Evolutionary conservation across 2,329 filamentous ascomycete species (phyloP).

Genomic region (Annulohypoxylon truncatum): DNA sequence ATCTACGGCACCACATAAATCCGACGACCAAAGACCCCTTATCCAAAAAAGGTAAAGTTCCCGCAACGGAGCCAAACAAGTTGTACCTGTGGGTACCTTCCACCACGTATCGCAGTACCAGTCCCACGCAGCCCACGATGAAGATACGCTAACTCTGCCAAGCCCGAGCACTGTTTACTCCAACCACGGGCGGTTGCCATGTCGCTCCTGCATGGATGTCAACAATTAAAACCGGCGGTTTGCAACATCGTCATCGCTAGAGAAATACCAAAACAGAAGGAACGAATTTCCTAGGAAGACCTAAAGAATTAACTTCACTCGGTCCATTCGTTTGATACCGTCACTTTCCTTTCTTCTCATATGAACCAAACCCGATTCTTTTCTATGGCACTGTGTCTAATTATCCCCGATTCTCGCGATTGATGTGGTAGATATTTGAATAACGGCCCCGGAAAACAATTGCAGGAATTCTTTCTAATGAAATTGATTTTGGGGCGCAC

Average conservation of each 20-base stretch:
- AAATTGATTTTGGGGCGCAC: constrained; percentile 9
- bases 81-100: not conserved
- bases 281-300: constrained; percentile 6
- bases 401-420: constrained; percentile 23
- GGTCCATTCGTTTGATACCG: constrained; percentile 11
- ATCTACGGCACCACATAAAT: not conserved
- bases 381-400: constrained; percentile 43
- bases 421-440: constrained; percentile 27
- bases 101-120: not conserved
- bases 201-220: constrained; percentile 37
- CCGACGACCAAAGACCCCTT: not conserved
- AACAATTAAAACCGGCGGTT: constrained; percentile 40
- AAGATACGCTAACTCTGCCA: constrained; percentile 17
- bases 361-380: constrained; percentile 33
- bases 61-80: not conserved
- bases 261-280: constrained; percentile 18
- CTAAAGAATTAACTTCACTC: constrained; percentile 16
- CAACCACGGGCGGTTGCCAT: constrained; percentile 42
- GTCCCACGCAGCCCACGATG: not conserved
- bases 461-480: constrained; percentile 29
- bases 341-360: constrained; percentile 2
- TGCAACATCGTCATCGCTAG: constrained; percentile 24
- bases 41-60: not conserved
- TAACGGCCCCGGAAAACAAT: constrained; percentile 7
- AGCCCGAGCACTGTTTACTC: constrained; percentile 37